Evolutionary conservation across 2,329 filamentous ascomycete genomes (phyloP).

Genomic region (Ophiocordyceps camponoti-floridani): DNA sequence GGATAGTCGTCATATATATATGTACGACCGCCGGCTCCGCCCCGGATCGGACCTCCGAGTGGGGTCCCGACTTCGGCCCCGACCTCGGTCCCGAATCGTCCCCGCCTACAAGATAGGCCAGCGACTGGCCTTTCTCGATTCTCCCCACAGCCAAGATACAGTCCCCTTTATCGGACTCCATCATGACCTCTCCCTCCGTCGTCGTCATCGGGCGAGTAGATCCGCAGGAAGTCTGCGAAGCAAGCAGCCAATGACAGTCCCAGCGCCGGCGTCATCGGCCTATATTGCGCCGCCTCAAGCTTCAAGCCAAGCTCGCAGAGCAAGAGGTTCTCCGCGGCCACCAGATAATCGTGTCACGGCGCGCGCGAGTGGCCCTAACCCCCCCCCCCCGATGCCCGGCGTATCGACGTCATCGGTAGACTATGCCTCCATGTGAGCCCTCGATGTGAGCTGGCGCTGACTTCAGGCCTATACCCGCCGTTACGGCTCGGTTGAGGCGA

Average conservation of each 20-base stretch:
- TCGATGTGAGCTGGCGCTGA: conserved; percentile 39
- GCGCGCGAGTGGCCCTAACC: conserved; percentile 15
- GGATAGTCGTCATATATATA: not conserved
- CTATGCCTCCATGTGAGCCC: conserved; percentile 38
- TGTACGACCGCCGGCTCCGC: too few relatives aligned
- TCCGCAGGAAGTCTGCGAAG: too few relatives aligned
- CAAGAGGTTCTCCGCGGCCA: not conserved
- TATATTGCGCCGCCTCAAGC: conserved; percentile 27
- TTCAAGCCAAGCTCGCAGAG: conserved; percentile 14
- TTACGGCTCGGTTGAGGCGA: conserved; percentile 12
- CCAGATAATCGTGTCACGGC: conserved; percentile 7
- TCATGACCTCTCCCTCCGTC: not conserved
- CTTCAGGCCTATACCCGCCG: conserved; percentile 29
- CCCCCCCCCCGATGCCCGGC: conserved; percentile 12
- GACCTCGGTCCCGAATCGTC: too few relatives aligned
- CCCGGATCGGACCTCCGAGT: not conserved
- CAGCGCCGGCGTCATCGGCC: conserved; percentile 35
- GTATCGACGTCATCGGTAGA: conserved; percentile 15
- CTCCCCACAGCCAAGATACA: not conserved
- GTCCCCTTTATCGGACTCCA: too few relatives aligned
- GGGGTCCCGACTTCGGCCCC: not conserved
- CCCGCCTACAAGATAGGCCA: too few relatives aligned
- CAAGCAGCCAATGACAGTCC: not conserved
- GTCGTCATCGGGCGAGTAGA: not conserved
- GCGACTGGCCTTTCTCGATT: not conserved